phyloP scores from a whole-genome alignment of 805 yeast genomes.

The Candida ovalis region DNA sequence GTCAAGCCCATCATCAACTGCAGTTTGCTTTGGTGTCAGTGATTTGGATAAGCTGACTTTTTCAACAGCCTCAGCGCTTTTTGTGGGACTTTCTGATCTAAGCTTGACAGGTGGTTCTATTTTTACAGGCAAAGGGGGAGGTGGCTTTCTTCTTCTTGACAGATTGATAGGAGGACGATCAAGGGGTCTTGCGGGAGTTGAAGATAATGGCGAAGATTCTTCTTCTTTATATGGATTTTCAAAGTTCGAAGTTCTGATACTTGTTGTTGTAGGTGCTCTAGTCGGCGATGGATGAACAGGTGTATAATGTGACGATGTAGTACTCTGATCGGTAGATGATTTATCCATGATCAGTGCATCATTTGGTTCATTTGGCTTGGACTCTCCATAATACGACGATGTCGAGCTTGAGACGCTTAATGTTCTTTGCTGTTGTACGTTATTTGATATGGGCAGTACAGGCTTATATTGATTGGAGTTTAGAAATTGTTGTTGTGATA shows the following conservation, averaged over 20 bases:
- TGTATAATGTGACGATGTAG: background rate
- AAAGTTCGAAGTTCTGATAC: background rate
- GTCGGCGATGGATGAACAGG: background rate
- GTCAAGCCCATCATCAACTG: background rate
- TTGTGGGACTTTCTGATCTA: background rate
- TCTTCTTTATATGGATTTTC: conserved; percentile 4
- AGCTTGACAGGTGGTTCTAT: background rate
- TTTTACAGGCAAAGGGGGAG: conserved; percentile 1
- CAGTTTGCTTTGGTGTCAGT: background rate
- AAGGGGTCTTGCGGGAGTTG: background rate
- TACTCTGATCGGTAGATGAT: background rate
- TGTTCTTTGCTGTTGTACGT: background rate
- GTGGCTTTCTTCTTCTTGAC: conserved; percentile 17
- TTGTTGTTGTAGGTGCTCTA: background rate
- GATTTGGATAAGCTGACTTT: too few relatives aligned
- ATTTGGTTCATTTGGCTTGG: background rate
- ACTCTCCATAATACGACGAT: background rate
- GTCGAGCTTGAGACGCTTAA: background rate
- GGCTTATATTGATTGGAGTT: background rate
- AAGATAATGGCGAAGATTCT: conserved; percentile 8
- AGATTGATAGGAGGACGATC: conserved; percentile 13
- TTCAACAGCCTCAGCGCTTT: background rate
- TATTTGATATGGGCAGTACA: background rate
- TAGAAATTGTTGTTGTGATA: background rate
- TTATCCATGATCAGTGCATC: background rate